Evolutionary conservation across 1,284 basidiomycete genomes (phyloP).

Genomic region (Puccinia coronata): DNA sequence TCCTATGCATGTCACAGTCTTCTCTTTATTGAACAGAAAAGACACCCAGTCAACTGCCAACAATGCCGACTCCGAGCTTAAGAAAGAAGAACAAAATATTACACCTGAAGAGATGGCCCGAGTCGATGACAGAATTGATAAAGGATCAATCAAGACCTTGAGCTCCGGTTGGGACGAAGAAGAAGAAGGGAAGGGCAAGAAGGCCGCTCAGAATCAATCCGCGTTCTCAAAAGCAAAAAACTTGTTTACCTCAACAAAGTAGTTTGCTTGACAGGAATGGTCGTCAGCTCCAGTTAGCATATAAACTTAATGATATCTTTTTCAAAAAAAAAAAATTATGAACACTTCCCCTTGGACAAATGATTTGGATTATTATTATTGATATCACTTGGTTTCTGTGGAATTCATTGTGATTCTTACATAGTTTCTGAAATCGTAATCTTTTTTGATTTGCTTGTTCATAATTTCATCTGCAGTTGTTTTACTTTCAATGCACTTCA

Average conservation of each 20-base stretch:
- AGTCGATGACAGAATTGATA: background rate
- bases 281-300: background rate
- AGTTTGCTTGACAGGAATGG: background rate
- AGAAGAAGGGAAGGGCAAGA: constrained; percentile 13
- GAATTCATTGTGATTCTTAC: too few relatives aligned
- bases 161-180: constrained; percentile 18
- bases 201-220: background rate
- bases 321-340: background rate
- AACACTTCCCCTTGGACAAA: background rate
- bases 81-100: background rate
- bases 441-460: too few relatives aligned
- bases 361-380: constrained; percentile 1
- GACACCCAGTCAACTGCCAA: background rate
- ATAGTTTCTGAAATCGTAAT: too few relatives aligned
- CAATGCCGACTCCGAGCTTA: background rate
- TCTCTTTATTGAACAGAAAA: background rate
- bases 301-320: background rate
- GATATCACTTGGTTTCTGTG: background rate
- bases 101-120: background rate
- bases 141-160: constrained; percentile 1
- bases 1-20: background rate
- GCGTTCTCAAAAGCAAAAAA: background rate
- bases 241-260: background rate
- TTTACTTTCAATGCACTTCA: too few relatives aligned
- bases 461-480: too few relatives aligned